Evolutionary conservation across 192 early-diverging fungal species (phyloP).

Genomic region (Backusella mclennaniae): DNA sequence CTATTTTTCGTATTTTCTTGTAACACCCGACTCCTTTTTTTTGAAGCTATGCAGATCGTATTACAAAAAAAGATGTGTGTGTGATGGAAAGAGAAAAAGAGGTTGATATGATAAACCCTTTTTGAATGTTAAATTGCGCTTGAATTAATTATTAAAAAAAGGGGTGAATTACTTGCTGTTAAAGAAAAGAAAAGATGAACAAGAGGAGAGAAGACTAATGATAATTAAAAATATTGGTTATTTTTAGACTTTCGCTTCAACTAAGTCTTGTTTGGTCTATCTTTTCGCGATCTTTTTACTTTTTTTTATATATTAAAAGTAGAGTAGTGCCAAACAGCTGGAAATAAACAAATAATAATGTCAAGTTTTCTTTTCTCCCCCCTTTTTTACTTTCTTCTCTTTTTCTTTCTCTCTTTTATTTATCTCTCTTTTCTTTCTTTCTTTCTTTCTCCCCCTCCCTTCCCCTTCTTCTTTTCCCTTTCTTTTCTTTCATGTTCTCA

Average conservation of each 20-base stretch:
- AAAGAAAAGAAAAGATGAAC: background rate
- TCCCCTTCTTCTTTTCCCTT: background rate
- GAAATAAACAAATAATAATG: slow-evolving; percentile 7
- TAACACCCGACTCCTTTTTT: slow-evolving; percentile 1
- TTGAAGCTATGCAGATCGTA: background rate
- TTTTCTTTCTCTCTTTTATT: background rate
- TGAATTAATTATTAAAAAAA: slow-evolving; percentile 8
- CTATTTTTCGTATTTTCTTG: background rate
- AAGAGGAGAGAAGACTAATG: background rate
- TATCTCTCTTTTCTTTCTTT: background rate
- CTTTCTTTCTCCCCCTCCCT: background rate
- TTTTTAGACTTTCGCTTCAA: background rate
- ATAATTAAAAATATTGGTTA: background rate
- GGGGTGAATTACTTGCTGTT: background rate
- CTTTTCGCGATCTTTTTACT: background rate
- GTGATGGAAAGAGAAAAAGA: background rate
- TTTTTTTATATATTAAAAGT: background rate
- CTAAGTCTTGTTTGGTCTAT: background rate
- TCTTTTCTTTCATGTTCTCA: background rate
- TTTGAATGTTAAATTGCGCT: slow-evolving; percentile 1
- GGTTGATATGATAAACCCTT: background rate
- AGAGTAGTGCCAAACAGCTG: background rate
- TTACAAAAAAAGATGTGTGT: background rate
- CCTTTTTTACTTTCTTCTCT: background rate
- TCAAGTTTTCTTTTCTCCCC: background rate